Percentiles rank a stretch among this genome's conserved stretches.
Conservation (phyloP, 805 yeast species). For the Hyphopichia homilentoma region DNA sequence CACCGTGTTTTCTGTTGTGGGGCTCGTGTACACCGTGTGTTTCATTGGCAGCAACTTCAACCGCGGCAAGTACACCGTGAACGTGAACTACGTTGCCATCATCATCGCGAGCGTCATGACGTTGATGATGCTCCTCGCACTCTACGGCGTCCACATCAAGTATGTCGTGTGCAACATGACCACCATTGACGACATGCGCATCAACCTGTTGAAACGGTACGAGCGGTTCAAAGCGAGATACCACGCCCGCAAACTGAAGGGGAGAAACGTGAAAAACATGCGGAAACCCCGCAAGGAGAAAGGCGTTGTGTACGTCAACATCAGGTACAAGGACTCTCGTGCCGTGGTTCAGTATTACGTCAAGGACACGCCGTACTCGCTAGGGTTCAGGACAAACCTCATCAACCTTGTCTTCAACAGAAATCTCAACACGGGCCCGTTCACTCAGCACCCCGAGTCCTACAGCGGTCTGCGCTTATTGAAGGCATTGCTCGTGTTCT, state of each 20-base stretch:
- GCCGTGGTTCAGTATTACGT: slow-evolving; percentile 32
- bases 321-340: slow-evolving; percentile 30
- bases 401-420: slow-evolving; percentile 28
- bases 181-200: slow-evolving; percentile 54
- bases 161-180: slow-evolving; percentile 50
- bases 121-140: slow-evolving; percentile 40
- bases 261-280: slow-evolving; percentile 1
- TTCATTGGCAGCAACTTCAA: slow-evolving; percentile 20
- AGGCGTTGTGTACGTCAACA: slow-evolving; percentile 42
- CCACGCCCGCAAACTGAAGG: slow-evolving; percentile 6
- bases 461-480: slow-evolving; percentile 9
- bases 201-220: slow-evolving; percentile 26
- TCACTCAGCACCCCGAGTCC: slow-evolving; percentile 6
- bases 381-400: slow-evolving; percentile 35
- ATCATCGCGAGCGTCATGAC: slow-evolving; percentile 44
- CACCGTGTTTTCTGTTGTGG: slow-evolving; percentile 29
- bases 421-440: slow-evolving; percentile 15
- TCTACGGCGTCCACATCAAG: slow-evolving; percentile 40
- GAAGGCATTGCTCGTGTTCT: slow-evolving; percentile 9
- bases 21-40: slow-evolving; percentile 18
- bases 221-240: slow-evolving; percentile 16
- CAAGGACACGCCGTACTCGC: slow-evolving; percentile 30
- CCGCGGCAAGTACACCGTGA: slow-evolving; percentile 21
- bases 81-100: slow-evolving; percentile 49
- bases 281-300: slow-evolving; percentile 17